Evolutionary conservation across 805 yeast species (phyloP), one percentile per base, ranked within the genome.

Genomic region (Metahyphopichia silvanorum): DNA sequence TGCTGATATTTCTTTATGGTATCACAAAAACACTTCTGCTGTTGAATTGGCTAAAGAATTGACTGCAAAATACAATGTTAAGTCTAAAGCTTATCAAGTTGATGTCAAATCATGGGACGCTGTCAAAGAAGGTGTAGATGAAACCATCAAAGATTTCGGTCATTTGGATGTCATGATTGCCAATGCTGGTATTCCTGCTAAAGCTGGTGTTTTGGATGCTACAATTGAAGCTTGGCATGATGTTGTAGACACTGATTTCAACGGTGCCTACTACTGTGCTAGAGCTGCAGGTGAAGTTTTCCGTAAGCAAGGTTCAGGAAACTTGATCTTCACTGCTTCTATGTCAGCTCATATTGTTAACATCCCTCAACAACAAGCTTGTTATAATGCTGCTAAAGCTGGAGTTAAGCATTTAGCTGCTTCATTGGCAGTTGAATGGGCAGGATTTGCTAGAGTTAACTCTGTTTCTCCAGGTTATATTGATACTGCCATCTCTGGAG

Each of bases 231-330:
- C 64, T 9, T 63, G 66, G 19, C 44, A 55, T 29, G 43, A 47
- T 22, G 65, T 67, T 4, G 55, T 68, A 37, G 44, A 47, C 27
- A 59, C 68, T 34, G 70, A 70, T 39, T 50, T 69, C 28, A 63
- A 66, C 34, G 76, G 76, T 16, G 65, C 67, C 6, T 70, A 58
- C 41, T 70, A 49, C 36, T 58, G 70, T 16, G 65, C 70, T 7
- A 73, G 68, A 39, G 74, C 72, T 11, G 75, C 74, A 9, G 74
- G 72, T 5, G 51, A 51, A 25, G 69, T 61, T 37, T 61, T 70
- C 66, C 56, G 55, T 32, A 45, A 44, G 19, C 74, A 69, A 37
- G 21, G 39, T 16, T 32, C 30, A 27, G 35, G 38, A 5, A 17
- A 35, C 5, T 16, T 35, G 16, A 16, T 35, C 11, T 35, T 35